A percentile compares a stretch with the other conserved stretches of the same genome.
Conservation (phyloP, 2,329 filamentous ascomycete species). For the Claviceps fusiformis region DNA sequence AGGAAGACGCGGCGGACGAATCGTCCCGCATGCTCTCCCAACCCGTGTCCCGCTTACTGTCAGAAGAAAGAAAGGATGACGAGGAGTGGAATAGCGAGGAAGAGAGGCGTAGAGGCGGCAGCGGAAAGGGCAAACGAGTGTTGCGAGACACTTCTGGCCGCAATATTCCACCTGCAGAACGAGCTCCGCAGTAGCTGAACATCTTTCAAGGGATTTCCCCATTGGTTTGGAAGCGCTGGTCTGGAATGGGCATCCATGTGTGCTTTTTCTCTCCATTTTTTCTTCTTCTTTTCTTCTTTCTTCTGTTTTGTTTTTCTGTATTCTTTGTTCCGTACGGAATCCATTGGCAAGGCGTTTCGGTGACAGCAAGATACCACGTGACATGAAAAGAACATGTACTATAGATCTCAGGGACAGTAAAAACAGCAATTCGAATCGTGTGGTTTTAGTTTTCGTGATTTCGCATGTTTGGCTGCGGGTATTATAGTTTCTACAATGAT, state of each 20-base stretch:
- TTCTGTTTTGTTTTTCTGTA: background rate
- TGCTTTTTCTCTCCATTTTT: too few relatives aligned
- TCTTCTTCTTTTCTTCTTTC: too few relatives aligned
- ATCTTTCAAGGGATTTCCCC: background rate
- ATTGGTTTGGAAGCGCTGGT: constrained; percentile 4
- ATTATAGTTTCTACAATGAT: constrained; percentile 20
- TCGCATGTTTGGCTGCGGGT: constrained; percentile 13
- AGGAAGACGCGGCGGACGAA: constrained; percentile 36
- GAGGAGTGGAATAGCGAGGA: constrained; percentile 33
- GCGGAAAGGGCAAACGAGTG: constrained; percentile 30
- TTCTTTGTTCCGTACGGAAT: background rate
- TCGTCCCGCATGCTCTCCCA: constrained; percentile 43
- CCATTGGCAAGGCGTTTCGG: constrained; percentile 4
- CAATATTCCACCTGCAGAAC: constrained; percentile 36
- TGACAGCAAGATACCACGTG: constrained; percentile 3
- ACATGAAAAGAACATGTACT: constrained; percentile 1
- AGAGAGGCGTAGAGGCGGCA: constrained; percentile 25
- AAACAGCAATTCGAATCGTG: background rate
- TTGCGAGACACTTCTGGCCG: constrained; percentile 37
- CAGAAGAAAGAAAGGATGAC: constrained; percentile 13
- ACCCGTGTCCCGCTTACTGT: constrained; percentile 18
- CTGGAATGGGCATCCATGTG: background rate
- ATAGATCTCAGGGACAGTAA: background rate
- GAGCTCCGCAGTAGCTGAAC: constrained; percentile 25
- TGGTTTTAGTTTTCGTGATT: background rate